phyloP scores from a whole-genome alignment of 2,329 filamentous ascomycete species.

The Aspergillus carbonarius region DNA sequence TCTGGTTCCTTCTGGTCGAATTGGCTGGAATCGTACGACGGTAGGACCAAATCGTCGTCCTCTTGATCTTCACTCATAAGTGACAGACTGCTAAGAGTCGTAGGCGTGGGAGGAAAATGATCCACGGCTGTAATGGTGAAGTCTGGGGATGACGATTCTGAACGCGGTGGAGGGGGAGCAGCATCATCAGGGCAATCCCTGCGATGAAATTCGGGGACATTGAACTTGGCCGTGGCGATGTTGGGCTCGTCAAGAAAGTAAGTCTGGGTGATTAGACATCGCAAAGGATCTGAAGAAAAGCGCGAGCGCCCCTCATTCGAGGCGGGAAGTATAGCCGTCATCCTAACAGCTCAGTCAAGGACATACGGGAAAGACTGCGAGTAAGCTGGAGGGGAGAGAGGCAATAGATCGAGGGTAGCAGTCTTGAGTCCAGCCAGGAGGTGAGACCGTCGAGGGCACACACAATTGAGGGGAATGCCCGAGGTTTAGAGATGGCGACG shows the following conservation, averaged over 20 bases:
- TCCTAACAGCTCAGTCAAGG: constrained; percentile 17
- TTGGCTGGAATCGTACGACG: constrained; percentile 45
- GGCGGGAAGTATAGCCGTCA: constrained; percentile 38
- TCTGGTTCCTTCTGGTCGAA: constrained; percentile 48
- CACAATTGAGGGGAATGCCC: background rate
- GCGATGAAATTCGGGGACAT: constrained; percentile 27
- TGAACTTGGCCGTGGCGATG: constrained; percentile 24
- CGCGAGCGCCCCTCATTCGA: constrained; percentile 32
- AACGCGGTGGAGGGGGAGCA: constrained; percentile 37
- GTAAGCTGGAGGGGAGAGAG: background rate
- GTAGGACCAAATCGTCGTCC: constrained; percentile 44
- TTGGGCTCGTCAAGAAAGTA: constrained; percentile 31
- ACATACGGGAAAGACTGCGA: background rate
- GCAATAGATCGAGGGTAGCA: background rate
- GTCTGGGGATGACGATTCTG: constrained; percentile 39
- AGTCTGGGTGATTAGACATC: constrained; percentile 31
- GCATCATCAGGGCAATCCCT: constrained; percentile 26
- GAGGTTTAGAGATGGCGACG: background rate
- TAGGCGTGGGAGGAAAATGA: constrained; percentile 36
- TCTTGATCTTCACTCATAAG: constrained; percentile 28
- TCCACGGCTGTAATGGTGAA: constrained; percentile 31
- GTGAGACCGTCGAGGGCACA: background rate
- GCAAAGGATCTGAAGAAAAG: constrained; percentile 33
- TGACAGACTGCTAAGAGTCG: constrained; percentile 40
- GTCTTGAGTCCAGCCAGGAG: background rate